phyloP scores from a whole-genome alignment of 805 yeast genomes.

The Yamadazyma olivae region DNA sequence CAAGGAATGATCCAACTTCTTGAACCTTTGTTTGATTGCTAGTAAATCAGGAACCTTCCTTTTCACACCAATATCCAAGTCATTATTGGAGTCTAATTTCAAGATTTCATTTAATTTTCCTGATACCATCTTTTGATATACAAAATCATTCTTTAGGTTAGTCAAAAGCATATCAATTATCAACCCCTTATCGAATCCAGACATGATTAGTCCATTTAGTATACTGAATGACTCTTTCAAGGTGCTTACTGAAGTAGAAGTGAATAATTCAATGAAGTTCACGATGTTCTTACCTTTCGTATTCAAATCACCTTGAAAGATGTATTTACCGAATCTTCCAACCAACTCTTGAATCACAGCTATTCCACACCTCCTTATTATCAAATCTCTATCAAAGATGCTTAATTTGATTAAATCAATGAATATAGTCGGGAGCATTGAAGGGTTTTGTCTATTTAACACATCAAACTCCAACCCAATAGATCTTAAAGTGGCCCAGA shows the following conservation, averaged over 20 bases:
- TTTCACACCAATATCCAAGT: conserved; percentile 4
- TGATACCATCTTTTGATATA: conserved; percentile 8
- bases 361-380: conserved; percentile 74
- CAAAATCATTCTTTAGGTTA: conserved; percentile 8
- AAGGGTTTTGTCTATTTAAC: conserved; percentile 1
- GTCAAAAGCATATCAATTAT: conserved; percentile 5
- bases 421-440: conserved; percentile 19
- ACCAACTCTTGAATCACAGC: conserved; percentile 85
- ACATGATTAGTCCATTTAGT: conserved; percentile 13
- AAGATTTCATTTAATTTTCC: conserved; percentile 4
- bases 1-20: conserved; percentile 6
- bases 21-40: not conserved
- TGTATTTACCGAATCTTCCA: conserved; percentile 62
- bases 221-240: conserved; percentile 15
- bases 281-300: conserved; percentile 38
- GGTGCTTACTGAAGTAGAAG: conserved; percentile 33
- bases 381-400: conserved; percentile 70
- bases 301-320: conserved; percentile 23
- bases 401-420: conserved; percentile 47
- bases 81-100: not conserved
- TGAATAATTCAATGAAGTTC: conserved; percentile 56
- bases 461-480: conserved; percentile 15
- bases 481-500: conserved; percentile 71
- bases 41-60: not conserved
- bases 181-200: conserved; percentile 22